Conservation (phyloP, 2,329 filamentous ascomycete genomes). For the Hirsutella minnesotensis region DNA sequence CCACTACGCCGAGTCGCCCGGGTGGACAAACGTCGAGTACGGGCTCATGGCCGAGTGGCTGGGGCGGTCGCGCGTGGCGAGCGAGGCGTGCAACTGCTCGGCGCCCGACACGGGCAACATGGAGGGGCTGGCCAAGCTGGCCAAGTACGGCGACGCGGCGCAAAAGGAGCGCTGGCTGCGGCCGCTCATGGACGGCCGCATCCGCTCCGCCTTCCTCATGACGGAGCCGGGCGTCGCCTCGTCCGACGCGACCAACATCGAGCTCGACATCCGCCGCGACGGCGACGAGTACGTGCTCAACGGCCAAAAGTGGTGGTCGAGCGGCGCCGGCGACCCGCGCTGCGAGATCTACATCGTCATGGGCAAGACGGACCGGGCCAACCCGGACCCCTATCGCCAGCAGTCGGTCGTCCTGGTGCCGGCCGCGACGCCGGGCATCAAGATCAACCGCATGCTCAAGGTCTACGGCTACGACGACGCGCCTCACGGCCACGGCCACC, state of each 20-base stretch:
- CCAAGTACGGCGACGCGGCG: constrained; percentile 76
- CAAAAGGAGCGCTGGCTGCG: constrained; percentile 79
- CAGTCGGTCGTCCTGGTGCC: constrained; percentile 91
- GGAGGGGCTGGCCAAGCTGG: constrained; percentile 83
- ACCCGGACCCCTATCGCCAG: constrained; percentile 71
- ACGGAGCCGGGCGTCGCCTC: constrained; percentile 83
- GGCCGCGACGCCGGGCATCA: constrained; percentile 69
- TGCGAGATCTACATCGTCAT: constrained; percentile 94
- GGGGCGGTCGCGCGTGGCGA: constrained; percentile 72
- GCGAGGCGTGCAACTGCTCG: constrained; percentile 80
- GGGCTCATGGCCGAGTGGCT: constrained; percentile 95
- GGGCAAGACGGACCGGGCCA: constrained; percentile 74
- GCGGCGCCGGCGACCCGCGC: constrained; percentile 82
- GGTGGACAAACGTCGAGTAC: constrained; percentile 92
- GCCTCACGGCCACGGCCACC: constrained; percentile 93
- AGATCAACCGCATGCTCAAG: constrained; percentile 83
- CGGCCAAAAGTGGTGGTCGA: constrained; percentile 99
- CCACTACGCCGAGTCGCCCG: constrained; percentile 90
- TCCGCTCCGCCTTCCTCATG: constrained; percentile 86
- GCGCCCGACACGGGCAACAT: constrained; percentile 92
- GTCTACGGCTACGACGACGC: constrained; percentile 97
- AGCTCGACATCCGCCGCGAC: constrained; percentile 69
- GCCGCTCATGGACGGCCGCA: constrained; percentile 72
- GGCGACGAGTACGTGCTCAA: constrained; percentile 87
- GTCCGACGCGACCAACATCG: constrained; percentile 86